phyloP scores from a whole-genome alignment of 1,284 basidiomycete genomes.

The Trichosporon asahii region DNA sequence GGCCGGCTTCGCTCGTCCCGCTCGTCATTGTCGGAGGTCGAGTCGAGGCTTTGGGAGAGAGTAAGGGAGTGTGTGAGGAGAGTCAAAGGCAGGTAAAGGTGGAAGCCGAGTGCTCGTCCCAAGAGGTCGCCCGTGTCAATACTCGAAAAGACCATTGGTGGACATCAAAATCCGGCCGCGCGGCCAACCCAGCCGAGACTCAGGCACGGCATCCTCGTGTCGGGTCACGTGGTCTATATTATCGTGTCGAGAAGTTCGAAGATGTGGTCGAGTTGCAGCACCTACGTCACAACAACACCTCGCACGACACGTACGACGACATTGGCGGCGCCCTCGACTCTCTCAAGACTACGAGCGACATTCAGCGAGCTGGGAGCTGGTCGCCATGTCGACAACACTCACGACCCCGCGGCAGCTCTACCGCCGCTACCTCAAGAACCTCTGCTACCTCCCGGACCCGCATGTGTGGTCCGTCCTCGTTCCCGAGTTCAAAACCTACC shows the following conservation, averaged over 20 bases:
- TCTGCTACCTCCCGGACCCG: constrained; percentile 41
- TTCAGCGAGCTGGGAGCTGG: too few species aligned
- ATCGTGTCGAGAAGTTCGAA: background rate
- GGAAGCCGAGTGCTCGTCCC: too few species aligned
- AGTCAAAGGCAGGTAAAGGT: too few species aligned
- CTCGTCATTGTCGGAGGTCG: background rate
- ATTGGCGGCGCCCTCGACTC: background rate
- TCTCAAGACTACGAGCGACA: too few species aligned
- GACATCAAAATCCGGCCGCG: constrained; percentile 4
- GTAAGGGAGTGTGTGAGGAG: background rate
- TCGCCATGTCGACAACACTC: background rate
- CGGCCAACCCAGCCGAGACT: background rate
- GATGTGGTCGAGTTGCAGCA: background rate
- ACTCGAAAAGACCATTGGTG: background rate
- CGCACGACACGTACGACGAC: background rate
- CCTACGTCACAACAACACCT: background rate
- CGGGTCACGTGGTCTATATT: background rate
- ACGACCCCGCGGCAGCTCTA: constrained; percentile 22
- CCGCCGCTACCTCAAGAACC: constrained; percentile 33
- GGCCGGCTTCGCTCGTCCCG: background rate
- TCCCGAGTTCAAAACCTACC: constrained; percentile 24
- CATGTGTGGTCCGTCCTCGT: constrained; percentile 38
- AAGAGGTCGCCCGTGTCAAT: background rate
- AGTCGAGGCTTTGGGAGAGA: background rate
- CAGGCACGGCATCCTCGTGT: background rate